Evolutionary conservation across 2,329 filamentous ascomycete species (phyloP).

Genomic region (Rutstroemia sp.): DNA sequence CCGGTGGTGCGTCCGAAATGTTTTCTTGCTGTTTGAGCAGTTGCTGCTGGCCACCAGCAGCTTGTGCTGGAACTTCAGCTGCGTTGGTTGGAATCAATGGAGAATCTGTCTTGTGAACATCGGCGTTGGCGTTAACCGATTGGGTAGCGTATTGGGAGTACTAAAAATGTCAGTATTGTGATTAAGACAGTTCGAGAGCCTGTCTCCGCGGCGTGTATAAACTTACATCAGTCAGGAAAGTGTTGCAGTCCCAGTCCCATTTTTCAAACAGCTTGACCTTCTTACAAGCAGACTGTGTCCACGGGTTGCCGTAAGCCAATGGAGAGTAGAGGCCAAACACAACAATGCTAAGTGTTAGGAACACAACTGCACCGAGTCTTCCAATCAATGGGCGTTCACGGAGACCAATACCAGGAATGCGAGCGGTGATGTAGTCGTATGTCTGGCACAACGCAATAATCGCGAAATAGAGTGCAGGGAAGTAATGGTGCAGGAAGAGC

Average conservation of each 20-base stretch:
- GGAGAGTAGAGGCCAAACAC: constrained; percentile 84
- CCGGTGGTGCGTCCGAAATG: constrained; percentile 26
- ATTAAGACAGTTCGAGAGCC: neutral
- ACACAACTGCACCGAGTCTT: constrained; percentile 61
- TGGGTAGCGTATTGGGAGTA: constrained; percentile 31
- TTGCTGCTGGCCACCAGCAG: constrained; percentile 21
- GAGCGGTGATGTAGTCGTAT: constrained; percentile 76
- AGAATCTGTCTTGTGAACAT: constrained; percentile 26
- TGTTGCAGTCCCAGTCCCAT: constrained; percentile 99
- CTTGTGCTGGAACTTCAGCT: constrained; percentile 17
- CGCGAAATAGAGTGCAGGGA: constrained; percentile 92
- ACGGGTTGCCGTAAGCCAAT: constrained; percentile 84
- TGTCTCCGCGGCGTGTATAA: constrained; percentile 16
- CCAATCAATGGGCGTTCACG: constrained; percentile 67
- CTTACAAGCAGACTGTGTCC: constrained; percentile 84
- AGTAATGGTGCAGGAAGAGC: constrained; percentile 97
- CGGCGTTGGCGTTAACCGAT: constrained; percentile 17
- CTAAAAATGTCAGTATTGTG: constrained; percentile 21
- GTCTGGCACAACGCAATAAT: constrained; percentile 83
- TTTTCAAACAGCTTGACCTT: constrained; percentile 77
- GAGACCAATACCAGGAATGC: constrained; percentile 61
- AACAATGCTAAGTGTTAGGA: constrained; percentile 66
- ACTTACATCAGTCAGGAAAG: constrained; percentile 81
- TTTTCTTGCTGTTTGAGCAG: constrained; percentile 20
- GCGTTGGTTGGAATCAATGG: constrained; percentile 25